These are phyloP conservation scores for Paramyrothecium roridum DNA, from an alignment of 2,329 filamentous ascomycete species.

Conservation along the genomic window DNA sequence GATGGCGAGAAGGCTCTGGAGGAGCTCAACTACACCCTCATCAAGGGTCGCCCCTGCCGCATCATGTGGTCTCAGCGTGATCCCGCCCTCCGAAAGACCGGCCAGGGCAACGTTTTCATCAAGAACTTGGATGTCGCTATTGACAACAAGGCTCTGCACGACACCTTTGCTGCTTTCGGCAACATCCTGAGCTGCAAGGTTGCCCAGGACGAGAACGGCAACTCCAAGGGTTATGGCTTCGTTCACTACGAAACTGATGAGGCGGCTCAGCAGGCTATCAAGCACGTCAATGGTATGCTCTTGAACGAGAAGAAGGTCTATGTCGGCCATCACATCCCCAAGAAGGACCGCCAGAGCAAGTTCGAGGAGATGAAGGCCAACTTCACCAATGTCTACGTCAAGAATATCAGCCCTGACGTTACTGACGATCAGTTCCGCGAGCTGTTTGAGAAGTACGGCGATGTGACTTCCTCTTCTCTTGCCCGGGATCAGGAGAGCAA, in stretches of 20 bases:
- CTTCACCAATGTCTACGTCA: slow-evolving; percentile 99
- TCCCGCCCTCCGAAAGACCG: slow-evolving; percentile 97
- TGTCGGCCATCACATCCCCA: slow-evolving; percentile 97
- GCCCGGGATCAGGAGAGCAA: slow-evolving; percentile 87
- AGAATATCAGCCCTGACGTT: slow-evolving; percentile 86
- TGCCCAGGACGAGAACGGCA: slow-evolving; percentile 92
- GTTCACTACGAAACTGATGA: slow-evolving; percentile 99
- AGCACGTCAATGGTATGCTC: slow-evolving; percentile 99
- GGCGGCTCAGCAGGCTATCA: slow-evolving; percentile 94
- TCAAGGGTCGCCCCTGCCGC: slow-evolving; percentile 97
- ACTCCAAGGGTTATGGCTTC: slow-evolving; percentile 98
- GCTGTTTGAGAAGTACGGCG: slow-evolving; percentile 87
- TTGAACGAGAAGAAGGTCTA: slow-evolving; percentile 99
- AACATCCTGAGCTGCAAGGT: slow-evolving; percentile 99
- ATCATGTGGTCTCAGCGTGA: slow-evolving; percentile 99
- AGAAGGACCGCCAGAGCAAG: slow-evolving; percentile 99
- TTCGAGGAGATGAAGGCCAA: slow-evolving; percentile 99
- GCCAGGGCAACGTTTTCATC: slow-evolving; percentile 99
- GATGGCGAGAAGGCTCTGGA: slow-evolving; percentile 98
- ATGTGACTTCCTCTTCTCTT: slow-evolving; percentile 93
- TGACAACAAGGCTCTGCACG: slow-evolving; percentile 99
- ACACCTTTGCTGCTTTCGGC: slow-evolving; percentile 97
- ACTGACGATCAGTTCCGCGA: slow-evolving; percentile 92
- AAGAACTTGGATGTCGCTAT: slow-evolving; percentile 99
- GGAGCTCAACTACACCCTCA: slow-evolving; percentile 98